Evolutionary conservation across 2,329 filamentous ascomycete species (phyloP), one percentile per base, ranked within the genome.

Genomic region (Fusarium sarcochroum): DNA sequence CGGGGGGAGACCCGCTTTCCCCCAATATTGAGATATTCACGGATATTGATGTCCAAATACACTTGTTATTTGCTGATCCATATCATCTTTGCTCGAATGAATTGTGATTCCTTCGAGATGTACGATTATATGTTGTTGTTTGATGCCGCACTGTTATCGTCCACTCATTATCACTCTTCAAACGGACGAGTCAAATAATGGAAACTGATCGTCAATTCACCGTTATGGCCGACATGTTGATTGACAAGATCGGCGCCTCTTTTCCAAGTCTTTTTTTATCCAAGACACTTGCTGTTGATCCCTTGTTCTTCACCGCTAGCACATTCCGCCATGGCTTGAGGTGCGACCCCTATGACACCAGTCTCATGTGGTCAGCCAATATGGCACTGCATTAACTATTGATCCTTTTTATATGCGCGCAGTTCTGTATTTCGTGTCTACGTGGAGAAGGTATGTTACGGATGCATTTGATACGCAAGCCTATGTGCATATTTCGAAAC

Each of bases 301-400:
- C 58, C 58, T 58, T 51, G 25, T 47, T 44, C 55, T 69, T 69
- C 51, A 51, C 66, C 61, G 61, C 66, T 63, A 45, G 42, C 49
- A 66, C 58, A 57, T 68, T 58, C 32, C 61, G 66, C 62, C 60
- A 62, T 69, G 48, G 61, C 45, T 69, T 30, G 27, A 30, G 5
- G 27, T 30, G 44, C 35, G 41, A 56, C 47, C 61, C 47, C 50
- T 45, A 54, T 71, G 56, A 63, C 58, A 49, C 58, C 53, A 56
- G 57, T 55, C 48, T 44, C 37, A 23, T 60, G 40, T 55, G 41
- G 49, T 37, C 58, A 44, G 53, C 48, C 32, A 44, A 37, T 30
- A 34, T 45, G 48, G 25, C 54, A 38, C n/a, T 15, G 32, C 15
- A 15, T 34, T 35, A 9, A 35, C 34, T 15, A 35, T 17, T 15